Evolutionary conservation across 257 asterid genomes (phyloP).

Genomic region (Echites panduratus): DNA sequence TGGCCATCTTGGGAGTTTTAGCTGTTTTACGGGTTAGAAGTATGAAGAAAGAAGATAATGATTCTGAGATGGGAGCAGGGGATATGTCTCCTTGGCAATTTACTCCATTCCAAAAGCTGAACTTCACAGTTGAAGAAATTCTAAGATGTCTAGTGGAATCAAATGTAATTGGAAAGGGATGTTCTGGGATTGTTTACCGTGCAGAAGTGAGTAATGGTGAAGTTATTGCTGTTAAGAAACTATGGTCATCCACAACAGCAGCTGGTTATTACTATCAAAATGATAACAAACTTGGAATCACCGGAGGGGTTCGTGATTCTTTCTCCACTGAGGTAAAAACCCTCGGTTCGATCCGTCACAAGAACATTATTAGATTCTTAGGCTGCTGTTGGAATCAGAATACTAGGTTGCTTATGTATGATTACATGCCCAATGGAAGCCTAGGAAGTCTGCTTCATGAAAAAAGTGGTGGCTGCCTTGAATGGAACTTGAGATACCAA

Average conservation of each 20-base stretch:
- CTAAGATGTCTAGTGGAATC: constrained; percentile 53
- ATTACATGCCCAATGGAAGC: constrained; percentile 87
- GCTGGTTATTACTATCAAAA: constrained; percentile 26
- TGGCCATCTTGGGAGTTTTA: constrained; percentile 51
- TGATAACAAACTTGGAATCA: constrained; percentile 22
- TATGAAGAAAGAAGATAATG: constrained; percentile 39
- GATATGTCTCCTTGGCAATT: constrained; percentile 55
- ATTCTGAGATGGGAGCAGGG: constrained; percentile 50
- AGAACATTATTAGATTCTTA: constrained; percentile 71
- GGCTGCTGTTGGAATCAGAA: constrained; percentile 85
- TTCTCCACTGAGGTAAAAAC: constrained; percentile 80
- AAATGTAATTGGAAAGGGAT: constrained; percentile 73
- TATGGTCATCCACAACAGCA: constrained; percentile 52
- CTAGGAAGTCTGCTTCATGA: constrained; percentile 73
- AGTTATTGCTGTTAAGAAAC: constrained; percentile 70
- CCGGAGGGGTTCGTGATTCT: constrained; percentile 52
- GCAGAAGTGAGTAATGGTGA: constrained; percentile 56
- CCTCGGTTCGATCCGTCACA: constrained; percentile 72
- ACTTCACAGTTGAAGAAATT: constrained; percentile 50
- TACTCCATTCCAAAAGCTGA: constrained; percentile 69
- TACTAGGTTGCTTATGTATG: constrained; percentile 77
- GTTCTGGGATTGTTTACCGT: constrained; percentile 74
- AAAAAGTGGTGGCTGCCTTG: constrained; percentile 52
- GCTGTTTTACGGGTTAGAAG: constrained; percentile 50
- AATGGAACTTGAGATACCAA: constrained; percentile 73